Evolutionary conservation across 345 rosid genomes (phyloP), one percentile per base, ranked within the genome.

Genomic region (Gossypium arboreum): DNA sequence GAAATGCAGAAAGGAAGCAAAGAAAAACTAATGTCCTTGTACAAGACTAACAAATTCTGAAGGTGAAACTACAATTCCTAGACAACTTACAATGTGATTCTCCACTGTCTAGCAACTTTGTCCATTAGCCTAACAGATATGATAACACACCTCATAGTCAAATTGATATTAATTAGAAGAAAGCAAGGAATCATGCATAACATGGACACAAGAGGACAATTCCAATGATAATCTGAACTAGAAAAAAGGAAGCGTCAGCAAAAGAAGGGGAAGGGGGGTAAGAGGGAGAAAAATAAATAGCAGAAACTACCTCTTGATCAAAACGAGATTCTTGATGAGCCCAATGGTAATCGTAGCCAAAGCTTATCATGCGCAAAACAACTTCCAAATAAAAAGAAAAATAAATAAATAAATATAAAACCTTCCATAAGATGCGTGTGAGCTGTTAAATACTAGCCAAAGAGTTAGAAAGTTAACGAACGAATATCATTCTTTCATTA

Each of bases 271-370:
- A 2, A 2, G 22, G 60, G 51, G 13, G 56, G 50, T 64, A 48
- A 15, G 29, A 10, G 41, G 7, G 41, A 34, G 41, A 34, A 5
- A 34, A 34, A 34, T 34, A 44, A 17, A 61, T 16, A 43, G 18
- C 20, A 13, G 77, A 62, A 62, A 20, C 41, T 85, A 94, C 98
- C 94, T 92, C 83, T 43, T 81, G 84, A 85, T 90, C 93, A 63
- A 91, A 91, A 77, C 48, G 86, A 78, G 90, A 85, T 81, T 83
- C 85, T 80, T 74, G 84, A 78, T 73, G 79, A 17, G 90, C 84
- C 98, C 93, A 91, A 80, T 80, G 90, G 83, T 88, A 92, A 83
- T 92, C 98, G 58, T 84, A 90, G 79, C 98, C 98, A 78, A 90
- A 94, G 83, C 98, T 94, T 78, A 94, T 86, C 97, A 92, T 91